Evolutionary conservation across 305 asterid genomes (phyloP).

Genomic region (Fraxinus platypoda): DNA sequence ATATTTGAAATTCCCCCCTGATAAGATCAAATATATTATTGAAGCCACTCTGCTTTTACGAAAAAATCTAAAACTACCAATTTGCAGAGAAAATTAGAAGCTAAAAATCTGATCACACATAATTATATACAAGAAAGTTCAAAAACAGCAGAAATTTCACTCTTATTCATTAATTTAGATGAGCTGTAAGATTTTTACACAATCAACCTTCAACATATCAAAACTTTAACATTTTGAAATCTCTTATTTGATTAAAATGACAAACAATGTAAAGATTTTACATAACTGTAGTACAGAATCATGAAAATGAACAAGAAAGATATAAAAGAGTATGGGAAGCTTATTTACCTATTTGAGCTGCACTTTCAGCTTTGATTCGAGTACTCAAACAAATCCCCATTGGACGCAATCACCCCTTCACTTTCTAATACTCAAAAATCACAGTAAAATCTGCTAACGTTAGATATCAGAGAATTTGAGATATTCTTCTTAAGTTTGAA

Average conservation of each 20-base stretch:
- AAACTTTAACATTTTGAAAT: background rate
- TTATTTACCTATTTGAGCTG: slow-evolving; percentile 46
- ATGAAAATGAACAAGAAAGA: slow-evolving; percentile 1
- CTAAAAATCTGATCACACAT: background rate
- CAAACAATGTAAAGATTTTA: background rate
- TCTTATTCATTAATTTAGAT: background rate
- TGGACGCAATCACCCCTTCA: slow-evolving; percentile 14
- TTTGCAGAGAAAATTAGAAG: slow-evolving; percentile 7
- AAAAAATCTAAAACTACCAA: background rate
- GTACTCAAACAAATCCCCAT: slow-evolving; percentile 86
- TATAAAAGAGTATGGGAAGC: background rate
- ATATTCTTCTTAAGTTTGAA: background rate
- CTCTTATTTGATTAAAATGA: background rate
- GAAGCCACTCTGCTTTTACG: background rate
- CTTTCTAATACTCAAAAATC: slow-evolving; percentile 27
- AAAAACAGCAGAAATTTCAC: background rate
- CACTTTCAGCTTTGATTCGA: slow-evolving; percentile 62
- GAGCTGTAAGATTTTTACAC: background rate
- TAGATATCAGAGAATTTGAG: background rate
- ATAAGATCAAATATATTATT: slow-evolving; percentile 14
- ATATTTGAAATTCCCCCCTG: slow-evolving; percentile 53
- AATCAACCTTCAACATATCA: background rate
- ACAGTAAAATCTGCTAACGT: background rate
- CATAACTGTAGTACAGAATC: background rate
- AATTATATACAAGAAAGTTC: background rate